Evolutionary conservation across 2,329 filamentous ascomycete species (phyloP).

Genomic region (Trichoderma afroharzianum): DNA sequence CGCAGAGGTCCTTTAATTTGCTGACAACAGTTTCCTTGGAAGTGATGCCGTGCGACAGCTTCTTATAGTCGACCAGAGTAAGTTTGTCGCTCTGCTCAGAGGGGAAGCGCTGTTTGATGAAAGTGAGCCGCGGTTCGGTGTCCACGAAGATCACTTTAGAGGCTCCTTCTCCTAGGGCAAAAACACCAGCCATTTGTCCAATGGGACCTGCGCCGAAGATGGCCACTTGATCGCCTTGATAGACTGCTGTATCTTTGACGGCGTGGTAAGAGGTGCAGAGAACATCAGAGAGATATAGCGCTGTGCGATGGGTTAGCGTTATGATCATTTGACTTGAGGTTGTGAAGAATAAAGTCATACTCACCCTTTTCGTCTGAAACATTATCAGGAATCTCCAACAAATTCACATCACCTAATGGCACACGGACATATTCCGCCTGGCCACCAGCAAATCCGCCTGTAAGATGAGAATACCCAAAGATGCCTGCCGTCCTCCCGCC

Average conservation of each 20-base stretch:
- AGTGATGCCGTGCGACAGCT: constrained; percentile 55
- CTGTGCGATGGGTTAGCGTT: constrained; percentile 21
- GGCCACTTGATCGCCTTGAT: constrained; percentile 71
- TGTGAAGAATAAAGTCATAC: background rate
- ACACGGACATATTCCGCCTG: constrained; percentile 86
- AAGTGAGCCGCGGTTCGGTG: constrained; percentile 65
- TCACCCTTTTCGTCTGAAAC: constrained; percentile 78
- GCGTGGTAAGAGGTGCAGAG: constrained; percentile 75
- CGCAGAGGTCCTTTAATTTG: constrained; percentile 69
- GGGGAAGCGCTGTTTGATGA: constrained; percentile 59
- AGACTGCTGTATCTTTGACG: constrained; percentile 80
- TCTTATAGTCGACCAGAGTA: constrained; percentile 65
- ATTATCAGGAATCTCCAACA: constrained; percentile 71
- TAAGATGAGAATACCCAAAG: constrained; percentile 74
- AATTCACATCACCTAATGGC: constrained; percentile 74
- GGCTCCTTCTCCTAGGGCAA: constrained; percentile 71
- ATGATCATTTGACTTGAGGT: background rate
- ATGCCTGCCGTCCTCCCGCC: constrained; percentile 72
- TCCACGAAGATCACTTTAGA: constrained; percentile 69
- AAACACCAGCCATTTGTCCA: constrained; percentile 78
- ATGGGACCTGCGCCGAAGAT: constrained; percentile 86
- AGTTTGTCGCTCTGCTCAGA: constrained; percentile 49
- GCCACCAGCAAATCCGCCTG: constrained; percentile 80
- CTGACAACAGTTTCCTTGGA: constrained; percentile 61
- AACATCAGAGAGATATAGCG: constrained; percentile 76